Conservation (phyloP, 2,329 filamentous ascomycete genomes). For the Fonsecaea pugnacius region DNA sequence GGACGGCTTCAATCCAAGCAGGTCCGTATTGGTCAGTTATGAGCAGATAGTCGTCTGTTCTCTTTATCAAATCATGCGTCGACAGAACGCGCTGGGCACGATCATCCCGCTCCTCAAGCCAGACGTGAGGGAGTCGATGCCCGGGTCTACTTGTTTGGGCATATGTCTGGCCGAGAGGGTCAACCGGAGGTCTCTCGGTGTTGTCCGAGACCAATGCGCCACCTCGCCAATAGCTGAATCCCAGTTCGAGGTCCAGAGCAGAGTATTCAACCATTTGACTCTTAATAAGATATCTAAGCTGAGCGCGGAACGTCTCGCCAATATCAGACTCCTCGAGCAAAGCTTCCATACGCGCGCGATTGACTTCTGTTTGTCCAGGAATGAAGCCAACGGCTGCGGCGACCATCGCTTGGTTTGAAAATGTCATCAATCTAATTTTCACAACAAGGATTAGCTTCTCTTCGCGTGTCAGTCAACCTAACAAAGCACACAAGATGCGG, state of each 20-base stretch:
- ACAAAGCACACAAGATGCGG: no score
- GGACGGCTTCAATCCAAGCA: constrained; percentile 2
- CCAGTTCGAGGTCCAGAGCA: constrained; percentile 9
- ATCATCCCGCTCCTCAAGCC: constrained; percentile 1
- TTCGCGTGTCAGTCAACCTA: no score
- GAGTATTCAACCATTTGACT: constrained; percentile 6
- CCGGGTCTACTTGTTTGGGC: background rate
- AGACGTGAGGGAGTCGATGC: constrained; percentile 9
- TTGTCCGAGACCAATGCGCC: constrained; percentile 5
- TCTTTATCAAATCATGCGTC: constrained; percentile 8
- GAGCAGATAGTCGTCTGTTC: constrained; percentile 1
- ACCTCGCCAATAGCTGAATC: constrained; percentile 13
- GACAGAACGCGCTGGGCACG: background rate
- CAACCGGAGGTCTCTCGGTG: background rate
- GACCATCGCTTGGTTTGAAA: background rate
- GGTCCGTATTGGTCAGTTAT: constrained; percentile 12
- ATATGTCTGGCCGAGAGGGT: constrained; percentile 11
- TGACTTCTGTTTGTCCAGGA: background rate
- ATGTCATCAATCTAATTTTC: constrained; percentile 1
- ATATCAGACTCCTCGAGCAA: constrained; percentile 10
- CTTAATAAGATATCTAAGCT: background rate
- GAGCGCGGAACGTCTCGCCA: background rate
- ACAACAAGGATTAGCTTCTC: background rate
- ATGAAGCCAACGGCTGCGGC: constrained; percentile 1
- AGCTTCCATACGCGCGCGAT: background rate